Conservation (phyloP, 352 stramenopile species). For the Thraustochytrium sp. region DNA sequence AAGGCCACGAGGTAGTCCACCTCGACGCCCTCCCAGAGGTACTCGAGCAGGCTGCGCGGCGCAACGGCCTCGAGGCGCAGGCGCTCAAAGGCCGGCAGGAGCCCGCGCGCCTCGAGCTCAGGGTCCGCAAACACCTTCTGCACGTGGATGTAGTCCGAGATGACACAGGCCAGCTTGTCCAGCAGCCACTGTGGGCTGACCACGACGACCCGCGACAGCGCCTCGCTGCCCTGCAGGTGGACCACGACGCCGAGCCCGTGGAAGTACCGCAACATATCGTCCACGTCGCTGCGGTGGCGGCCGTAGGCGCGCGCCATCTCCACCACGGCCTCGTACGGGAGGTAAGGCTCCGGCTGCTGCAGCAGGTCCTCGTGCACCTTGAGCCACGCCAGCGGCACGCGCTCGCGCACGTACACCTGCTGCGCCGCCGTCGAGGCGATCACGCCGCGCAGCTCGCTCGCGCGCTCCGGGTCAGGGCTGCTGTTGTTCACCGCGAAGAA, state of each 20-base stretch:
- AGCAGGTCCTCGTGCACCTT: not conserved
- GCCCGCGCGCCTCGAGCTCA: not conserved
- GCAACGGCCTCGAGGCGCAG: not conserved
- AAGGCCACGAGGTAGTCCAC: constrained; percentile 10
- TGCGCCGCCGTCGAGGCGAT: not conserved
- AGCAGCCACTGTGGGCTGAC: constrained; percentile 31
- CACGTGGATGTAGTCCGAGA: not conserved
- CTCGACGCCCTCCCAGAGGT: constrained; percentile 12
- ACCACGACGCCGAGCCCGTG: constrained; percentile 38
- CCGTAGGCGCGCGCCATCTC: not conserved
- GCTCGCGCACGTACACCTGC: not conserved
- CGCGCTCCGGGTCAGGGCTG: not conserved
- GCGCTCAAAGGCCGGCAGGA: not conserved
- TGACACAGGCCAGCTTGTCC: constrained; percentile 16
- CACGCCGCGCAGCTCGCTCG: not conserved
- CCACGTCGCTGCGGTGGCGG: not conserved
- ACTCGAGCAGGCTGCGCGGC: not conserved
- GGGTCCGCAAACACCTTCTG: not conserved
- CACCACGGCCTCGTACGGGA: not conserved
- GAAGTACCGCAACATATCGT: constrained; percentile 10
- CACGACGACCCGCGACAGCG: not conserved
- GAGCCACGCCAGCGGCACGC: not conserved
- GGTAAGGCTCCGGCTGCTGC: not conserved
- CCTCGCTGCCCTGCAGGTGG: not conserved
- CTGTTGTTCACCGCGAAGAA: constrained; percentile 7